Conservation (phyloP, 129 eudicot genomes). For the Flaveria ramosissima region DNA sequence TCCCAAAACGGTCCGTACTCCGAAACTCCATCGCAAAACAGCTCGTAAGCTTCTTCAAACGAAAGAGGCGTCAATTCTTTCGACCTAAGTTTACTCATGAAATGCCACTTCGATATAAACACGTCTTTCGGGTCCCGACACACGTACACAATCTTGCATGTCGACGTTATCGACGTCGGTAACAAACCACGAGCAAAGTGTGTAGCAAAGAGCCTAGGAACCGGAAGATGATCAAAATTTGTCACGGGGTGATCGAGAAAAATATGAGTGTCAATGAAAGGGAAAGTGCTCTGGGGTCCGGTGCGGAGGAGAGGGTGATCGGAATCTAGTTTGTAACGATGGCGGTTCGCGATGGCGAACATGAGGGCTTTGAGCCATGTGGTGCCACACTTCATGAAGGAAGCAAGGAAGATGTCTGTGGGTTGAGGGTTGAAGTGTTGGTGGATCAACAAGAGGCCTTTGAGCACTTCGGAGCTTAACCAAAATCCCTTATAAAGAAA, state of each 20-base stretch:
- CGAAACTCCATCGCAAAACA: conserved; percentile 35
- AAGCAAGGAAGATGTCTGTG: conserved; percentile 47
- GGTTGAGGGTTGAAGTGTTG: conserved; percentile 42
- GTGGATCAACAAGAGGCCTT: conserved; percentile 28
- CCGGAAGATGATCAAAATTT: neutral
- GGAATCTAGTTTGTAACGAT: conserved; percentile 20
- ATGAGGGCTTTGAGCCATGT: conserved; percentile 64
- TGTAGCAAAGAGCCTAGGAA: conserved; percentile 45
- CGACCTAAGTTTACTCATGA: conserved; percentile 36
- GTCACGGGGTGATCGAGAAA: neutral
- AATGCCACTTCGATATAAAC: conserved; percentile 50
- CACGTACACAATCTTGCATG: conserved; percentile 45
- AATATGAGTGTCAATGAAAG: conserved; percentile 35
- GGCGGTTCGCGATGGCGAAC: conserved; percentile 40
- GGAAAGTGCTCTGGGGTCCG: conserved; percentile 53
- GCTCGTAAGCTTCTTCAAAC: conserved; percentile 25
- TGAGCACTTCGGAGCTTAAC: conserved; percentile 25
- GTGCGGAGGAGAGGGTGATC: conserved; percentile 42
- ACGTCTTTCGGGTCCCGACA: conserved; percentile 62
- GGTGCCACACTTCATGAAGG: conserved; percentile 55
- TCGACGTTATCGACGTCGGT: conserved; percentile 37
- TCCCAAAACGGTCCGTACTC: conserved; percentile 42
- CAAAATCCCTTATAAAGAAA: conserved; percentile 43
- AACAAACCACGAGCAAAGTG: conserved; percentile 42
- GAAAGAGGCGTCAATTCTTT: conserved; percentile 19